These are phyloP conservation scores for Pythium dissotocum DNA, from an alignment of 352 stramenopile species.

Conservation along the genomic window DNA sequence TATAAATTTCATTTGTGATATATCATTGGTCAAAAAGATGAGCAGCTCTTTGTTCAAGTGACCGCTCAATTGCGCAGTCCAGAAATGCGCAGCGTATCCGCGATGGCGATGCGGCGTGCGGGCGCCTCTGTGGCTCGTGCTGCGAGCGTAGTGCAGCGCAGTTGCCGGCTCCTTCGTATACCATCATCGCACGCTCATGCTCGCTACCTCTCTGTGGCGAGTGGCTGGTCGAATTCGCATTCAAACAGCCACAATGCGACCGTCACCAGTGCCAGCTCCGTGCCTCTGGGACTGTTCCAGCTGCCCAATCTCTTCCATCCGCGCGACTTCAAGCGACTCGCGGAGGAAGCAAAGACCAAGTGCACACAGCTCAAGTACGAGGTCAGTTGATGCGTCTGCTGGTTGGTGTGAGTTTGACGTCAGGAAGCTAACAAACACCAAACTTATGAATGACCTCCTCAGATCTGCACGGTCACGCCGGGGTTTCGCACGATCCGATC, in stretches of 20 bases:
- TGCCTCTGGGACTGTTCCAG: slow-evolving; percentile 61
- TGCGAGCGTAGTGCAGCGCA: not conserved
- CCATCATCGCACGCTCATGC: not conserved
- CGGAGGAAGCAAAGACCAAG: slow-evolving; percentile 51
- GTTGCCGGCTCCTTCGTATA: not conserved
- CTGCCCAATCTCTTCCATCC: slow-evolving; percentile 58
- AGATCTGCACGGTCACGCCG: slow-evolving; percentile 56
- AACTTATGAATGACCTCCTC: not conserved
- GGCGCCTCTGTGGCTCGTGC: not conserved
- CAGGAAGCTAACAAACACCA: too few relatives aligned
- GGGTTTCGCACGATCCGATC: slow-evolving; percentile 68
- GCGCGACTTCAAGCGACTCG: slow-evolving; percentile 62
- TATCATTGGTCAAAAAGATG: slow-evolving; percentile 17
- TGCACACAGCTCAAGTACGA: slow-evolving; percentile 61
- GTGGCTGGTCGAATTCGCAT: slow-evolving; percentile 2
- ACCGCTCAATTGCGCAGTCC: not conserved
- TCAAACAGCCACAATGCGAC: slow-evolving; percentile 2
- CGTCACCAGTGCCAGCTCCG: not conserved
- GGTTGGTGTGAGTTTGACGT: too few relatives aligned
- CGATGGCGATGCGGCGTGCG: slow-evolving; percentile 1
- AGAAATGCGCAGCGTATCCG: slow-evolving; percentile 11
- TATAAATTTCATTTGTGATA: not conserved
- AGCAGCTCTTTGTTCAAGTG: not conserved
- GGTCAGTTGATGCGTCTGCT: slow-evolving; percentile 27
- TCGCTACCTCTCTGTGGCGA: slow-evolving; percentile 10